These are phyloP conservation scores for Taphrina deformans DNA, from an alignment of 1,139 yeast genomes.

Conservation along the genomic window DNA sequence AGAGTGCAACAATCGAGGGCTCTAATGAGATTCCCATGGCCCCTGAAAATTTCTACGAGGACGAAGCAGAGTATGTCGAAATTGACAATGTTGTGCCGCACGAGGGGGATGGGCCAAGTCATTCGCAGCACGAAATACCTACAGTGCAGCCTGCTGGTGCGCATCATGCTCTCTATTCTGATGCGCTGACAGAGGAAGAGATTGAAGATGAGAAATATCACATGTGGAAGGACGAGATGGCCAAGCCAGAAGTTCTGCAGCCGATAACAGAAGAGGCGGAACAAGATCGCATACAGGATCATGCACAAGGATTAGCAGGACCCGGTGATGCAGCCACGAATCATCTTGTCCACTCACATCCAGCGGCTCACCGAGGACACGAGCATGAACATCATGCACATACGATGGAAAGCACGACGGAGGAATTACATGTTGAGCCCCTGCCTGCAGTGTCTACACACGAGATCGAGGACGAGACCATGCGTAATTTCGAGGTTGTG, in stretches of 20 bases:
- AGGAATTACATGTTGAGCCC: not conserved
- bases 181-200: constrained; percentile 1
- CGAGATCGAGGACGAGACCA: constrained; percentile 9
- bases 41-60: not conserved
- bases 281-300: not conserved
- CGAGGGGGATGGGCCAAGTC: not conserved
- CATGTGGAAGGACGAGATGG: constrained; percentile 12
- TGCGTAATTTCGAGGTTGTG: not conserved
- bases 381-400: constrained; percentile 9
- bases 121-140: not conserved
- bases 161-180: not conserved
- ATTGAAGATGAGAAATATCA: constrained; percentile 19
- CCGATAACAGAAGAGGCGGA: not conserved
- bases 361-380: not conserved
- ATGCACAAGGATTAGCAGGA: not conserved
- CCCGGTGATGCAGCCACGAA: not conserved
- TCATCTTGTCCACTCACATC: not conserved
- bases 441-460: not conserved
- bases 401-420: not conserved
- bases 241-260: not conserved
- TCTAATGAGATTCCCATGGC: not conserved
- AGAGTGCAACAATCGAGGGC: not conserved
- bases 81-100: not conserved
- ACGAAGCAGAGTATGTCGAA: not conserved
- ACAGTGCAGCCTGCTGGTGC: not conserved